These are phyloP conservation scores for Chrysoporthe puriensis DNA, from an alignment of 2,329 filamentous ascomycete species.

Conservation along the genomic window DNA sequence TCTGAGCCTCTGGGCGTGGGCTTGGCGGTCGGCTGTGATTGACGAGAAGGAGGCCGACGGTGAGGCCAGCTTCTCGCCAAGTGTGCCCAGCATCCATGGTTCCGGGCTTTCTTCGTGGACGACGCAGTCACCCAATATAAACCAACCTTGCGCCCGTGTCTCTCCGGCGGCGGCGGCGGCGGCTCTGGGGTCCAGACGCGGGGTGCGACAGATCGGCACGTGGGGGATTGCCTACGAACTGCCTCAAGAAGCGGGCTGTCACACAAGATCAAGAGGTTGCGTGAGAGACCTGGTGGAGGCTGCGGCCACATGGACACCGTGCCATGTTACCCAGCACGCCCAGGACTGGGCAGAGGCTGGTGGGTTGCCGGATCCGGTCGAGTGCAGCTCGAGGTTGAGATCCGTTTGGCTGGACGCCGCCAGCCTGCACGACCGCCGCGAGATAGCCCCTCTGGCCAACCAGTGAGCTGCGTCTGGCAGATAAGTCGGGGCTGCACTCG, in stretches of 20 bases:
- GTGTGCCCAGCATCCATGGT: constrained; percentile 7
- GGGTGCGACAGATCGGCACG: constrained; percentile 16
- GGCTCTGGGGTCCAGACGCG: background rate
- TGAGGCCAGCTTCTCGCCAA: constrained; percentile 16
- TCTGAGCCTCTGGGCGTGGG: constrained; percentile 25
- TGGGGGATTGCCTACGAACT: constrained; percentile 17
- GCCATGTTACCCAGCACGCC: too few species aligned
- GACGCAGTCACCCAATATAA: background rate
- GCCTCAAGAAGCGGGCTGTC: background rate
- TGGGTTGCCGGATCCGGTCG: constrained; percentile 23
- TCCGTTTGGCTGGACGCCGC: constrained; percentile 16
- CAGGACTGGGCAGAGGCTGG: background rate
- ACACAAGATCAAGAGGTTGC: background rate
- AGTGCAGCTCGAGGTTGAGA: constrained; percentile 14
- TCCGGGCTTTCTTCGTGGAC: background rate
- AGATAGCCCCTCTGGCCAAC: too few species aligned
- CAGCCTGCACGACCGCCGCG: background rate
- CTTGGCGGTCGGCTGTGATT: constrained; percentile 24
- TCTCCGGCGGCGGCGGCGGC: background rate
- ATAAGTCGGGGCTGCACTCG: background rate
- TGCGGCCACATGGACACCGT: background rate
- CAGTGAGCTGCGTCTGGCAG: background rate
- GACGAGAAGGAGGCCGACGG: constrained; percentile 8
- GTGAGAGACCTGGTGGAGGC: too few species aligned
- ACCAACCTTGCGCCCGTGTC: background rate